Conservation (phyloP, 805 yeast species). For the Metschnikowia vanudenii region DNA sequence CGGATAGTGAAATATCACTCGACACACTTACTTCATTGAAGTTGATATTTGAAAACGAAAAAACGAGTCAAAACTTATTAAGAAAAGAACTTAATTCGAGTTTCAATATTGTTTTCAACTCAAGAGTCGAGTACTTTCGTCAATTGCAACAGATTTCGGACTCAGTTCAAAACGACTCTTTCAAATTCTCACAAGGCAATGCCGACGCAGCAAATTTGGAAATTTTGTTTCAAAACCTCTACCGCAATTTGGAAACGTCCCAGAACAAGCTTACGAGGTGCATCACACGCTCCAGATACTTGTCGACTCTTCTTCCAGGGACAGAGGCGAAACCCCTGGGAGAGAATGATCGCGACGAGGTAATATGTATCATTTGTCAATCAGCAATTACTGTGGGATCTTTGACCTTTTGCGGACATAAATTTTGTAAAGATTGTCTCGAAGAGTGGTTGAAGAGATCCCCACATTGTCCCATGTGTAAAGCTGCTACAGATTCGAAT, state of each 20-base stretch:
- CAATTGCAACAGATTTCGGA: constrained; percentile 87
- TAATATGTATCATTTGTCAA: constrained; percentile 77
- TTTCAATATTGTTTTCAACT: constrained; percentile 67
- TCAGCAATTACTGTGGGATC: constrained; percentile 70
- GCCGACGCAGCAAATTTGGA: constrained; percentile 9
- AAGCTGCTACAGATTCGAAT: constrained; percentile 43
- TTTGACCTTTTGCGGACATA: constrained; percentile 88
- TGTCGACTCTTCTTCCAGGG: constrained; percentile 25
- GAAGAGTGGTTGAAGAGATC: constrained; percentile 64
- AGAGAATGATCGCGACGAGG: constrained; percentile 31
- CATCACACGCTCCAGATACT: constrained; percentile 36
- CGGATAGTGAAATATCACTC: constrained; percentile 18
- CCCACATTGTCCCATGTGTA: constrained; percentile 79
- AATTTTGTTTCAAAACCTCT: constrained; percentile 7
- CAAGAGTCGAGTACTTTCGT: constrained; percentile 77
- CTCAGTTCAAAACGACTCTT: constrained; percentile 48
- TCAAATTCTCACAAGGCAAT: constrained; percentile 8
- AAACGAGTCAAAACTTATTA: constrained; percentile 37
- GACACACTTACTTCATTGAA: constrained; percentile 24
- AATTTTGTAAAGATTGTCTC: constrained; percentile 81
- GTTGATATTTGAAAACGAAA: constrained; percentile 40
- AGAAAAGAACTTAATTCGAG: constrained; percentile 50
- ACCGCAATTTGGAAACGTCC: constrained; percentile 7
- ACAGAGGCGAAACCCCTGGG: constrained; percentile 4
- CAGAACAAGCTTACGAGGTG: constrained; percentile 27